Base-by-base conservation (phyloP, 257 asterid species). In the Scutellaria galericulata region DNA sequence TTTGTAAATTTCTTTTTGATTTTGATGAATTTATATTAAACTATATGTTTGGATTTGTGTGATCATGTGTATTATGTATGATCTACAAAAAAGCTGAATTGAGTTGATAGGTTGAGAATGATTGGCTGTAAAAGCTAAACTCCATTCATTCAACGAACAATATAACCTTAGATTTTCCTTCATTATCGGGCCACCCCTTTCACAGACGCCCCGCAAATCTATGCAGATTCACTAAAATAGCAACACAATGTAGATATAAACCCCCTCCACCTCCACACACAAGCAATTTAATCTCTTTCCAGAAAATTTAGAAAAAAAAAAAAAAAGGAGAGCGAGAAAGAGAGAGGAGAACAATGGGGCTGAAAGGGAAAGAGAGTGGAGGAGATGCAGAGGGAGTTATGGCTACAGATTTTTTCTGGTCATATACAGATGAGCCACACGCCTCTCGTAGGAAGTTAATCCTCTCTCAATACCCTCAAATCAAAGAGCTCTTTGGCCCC, bases 371-470 rank as follows among this genome's bases (percentile, higher is more conserved):
- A 62, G 82, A 78, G 78, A 76, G 80, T n/a, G 80, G 57, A 75
- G 80, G 57, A 72, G 85, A 81, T 62, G 82, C 67, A 8, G 95
- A 81, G 70, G 94, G 88, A 45, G 89, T 77, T 15, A 88, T 88
- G 96, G 92, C 95, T 12, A 74, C 88, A 37, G 98, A 90, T 78
- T 93, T 89, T 71, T 90, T 81, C 86, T 93, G 97, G 98, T 90
- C 98, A 9, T 93, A 90, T 51, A 93, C 97, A 22, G 97, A 90
- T 70, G 98, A 93, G 77, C 98, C 97, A 15, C 97, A 93, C 40
- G 93, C 97, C 81, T 86, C 96, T 57, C 96, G 98, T 65, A 83
- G 98, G 54, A 84, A 85, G 54, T 85, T 83, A 82, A 93, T 90
- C 87, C 97, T 93, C 84, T 86, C 98, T 78, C 83, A 90, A 35